Evolutionary conservation across 805 yeast species (phyloP).

Genomic region (Cyberlindnera veronae): DNA sequence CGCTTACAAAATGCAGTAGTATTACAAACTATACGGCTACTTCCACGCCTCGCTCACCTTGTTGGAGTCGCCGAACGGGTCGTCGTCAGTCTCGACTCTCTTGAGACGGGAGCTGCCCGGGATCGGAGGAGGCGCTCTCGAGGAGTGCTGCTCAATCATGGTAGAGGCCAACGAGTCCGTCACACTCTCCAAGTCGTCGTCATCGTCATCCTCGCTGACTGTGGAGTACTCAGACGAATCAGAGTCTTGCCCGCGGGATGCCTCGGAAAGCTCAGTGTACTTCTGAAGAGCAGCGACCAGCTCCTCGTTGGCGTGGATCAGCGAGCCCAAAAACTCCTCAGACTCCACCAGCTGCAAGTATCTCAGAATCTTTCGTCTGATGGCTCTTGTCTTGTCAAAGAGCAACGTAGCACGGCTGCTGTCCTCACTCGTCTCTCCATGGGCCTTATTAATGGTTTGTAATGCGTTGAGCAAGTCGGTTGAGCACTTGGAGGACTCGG

Average conservation of each 20-base stretch:
- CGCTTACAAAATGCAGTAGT: too few species aligned
- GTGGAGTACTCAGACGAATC: constrained; percentile 33
- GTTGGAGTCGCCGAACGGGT: constrained; percentile 55
- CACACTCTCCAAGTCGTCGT: constrained; percentile 30
- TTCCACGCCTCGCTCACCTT: constrained; percentile 29
- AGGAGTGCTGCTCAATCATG: constrained; percentile 26
- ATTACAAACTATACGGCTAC: constrained; percentile 1
- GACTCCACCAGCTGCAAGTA: constrained; percentile 81
- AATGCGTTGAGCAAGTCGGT: constrained; percentile 65
- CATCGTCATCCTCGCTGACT: constrained; percentile 33
- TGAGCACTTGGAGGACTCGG: constrained; percentile 73
- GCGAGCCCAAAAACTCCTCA: constrained; percentile 84
- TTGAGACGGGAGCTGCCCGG: constrained; percentile 10
- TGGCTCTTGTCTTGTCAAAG: constrained; percentile 70
- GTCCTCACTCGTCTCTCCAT: constrained; percentile 57
- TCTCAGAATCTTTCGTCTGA: constrained; percentile 74
- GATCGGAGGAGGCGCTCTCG: constrained; percentile 21
- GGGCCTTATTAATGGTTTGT: constrained; percentile 36
- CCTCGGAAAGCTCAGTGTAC: constrained; percentile 56
- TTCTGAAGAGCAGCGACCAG: constrained; percentile 67
- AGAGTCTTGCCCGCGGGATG: constrained; percentile 42
- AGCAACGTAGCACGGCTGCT: constrained; percentile 55
- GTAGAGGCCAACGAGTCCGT: constrained; percentile 27
- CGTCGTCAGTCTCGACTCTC: constrained; percentile 26
- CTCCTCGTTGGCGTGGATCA: constrained; percentile 88